Evolutionary conservation across 2,329 filamentous ascomycete genomes (phyloP).

Genomic region (Colletotrichum sp.): DNA sequence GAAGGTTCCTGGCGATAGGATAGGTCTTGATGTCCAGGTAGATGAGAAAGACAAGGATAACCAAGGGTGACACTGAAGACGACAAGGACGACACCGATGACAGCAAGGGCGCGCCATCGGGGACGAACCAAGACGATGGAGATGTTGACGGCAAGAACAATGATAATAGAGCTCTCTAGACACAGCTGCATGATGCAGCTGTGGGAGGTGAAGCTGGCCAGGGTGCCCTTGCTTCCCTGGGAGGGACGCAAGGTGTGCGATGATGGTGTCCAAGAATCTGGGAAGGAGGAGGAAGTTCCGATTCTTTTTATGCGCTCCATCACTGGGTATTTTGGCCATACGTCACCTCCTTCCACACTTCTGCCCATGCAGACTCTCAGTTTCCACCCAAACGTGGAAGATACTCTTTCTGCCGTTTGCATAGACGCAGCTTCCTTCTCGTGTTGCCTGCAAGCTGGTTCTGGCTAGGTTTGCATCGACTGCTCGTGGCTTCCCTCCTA

Average conservation of each 20-base stretch:
- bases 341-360: neutral
- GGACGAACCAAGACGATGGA: neutral
- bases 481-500: neutral
- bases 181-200: neutral
- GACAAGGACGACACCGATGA: neutral
- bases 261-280: neutral
- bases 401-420: neutral
- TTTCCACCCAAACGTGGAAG: neutral
- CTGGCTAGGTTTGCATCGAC: neutral
- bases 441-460: neutral
- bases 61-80: neutral
- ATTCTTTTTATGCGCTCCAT: neutral
- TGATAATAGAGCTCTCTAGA: neutral
- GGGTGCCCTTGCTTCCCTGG: neutral
- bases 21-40: neutral
- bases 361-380: neutral
- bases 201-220: neutral
- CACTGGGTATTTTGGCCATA: neutral
- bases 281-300: neutral
- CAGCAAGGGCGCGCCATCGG: neutral
- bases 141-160: neutral
- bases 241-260: neutral
- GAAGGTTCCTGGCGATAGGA: neutral
- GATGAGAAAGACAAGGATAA: neutral
- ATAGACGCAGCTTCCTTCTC: neutral